Conservation (phyloP, 306 rosid species). For the Clitoria ternatea region DNA sequence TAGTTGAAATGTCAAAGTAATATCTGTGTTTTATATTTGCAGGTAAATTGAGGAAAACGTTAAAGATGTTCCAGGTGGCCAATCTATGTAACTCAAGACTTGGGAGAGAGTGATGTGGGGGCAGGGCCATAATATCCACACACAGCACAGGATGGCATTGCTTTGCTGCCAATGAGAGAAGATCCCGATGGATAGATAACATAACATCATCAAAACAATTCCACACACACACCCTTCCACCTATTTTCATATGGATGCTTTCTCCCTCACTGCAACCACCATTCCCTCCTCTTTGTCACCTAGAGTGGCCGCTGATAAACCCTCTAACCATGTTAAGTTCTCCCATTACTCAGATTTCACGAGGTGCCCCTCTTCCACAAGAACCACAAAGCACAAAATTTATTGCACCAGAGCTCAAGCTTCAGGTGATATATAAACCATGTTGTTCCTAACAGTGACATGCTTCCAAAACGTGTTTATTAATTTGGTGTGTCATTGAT, state of each 20-base stretch:
- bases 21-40: too few species aligned
- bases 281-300: conserved; percentile 48
- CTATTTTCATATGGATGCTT: conserved; percentile 73
- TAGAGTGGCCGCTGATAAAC: conserved; percentile 26
- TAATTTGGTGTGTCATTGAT: conserved; percentile 16
- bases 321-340: conserved; percentile 31
- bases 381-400: conserved; percentile 9
- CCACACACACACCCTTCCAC: conserved; percentile 11
- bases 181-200: conserved; percentile 28
- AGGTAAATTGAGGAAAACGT: neutral
- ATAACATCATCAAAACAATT: conserved; percentile 7
- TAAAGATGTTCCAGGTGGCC: neutral
- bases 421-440: conserved; percentile 50
- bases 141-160: conserved; percentile 30
- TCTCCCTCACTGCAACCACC: conserved; percentile 47
- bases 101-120: neutral
- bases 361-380: conserved; percentile 27
- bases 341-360: conserved; percentile 42
- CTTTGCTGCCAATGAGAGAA: conserved; percentile 31
- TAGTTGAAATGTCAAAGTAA: too few species aligned
- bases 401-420: conserved; percentile 46
- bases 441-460: too few species aligned
- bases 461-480: conserved; percentile 7
- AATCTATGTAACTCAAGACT: neutral
- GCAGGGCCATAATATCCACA: conserved; percentile 66